Conservation (phyloP, 2,329 filamentous ascomycete genomes). For the Samsoniella hepiali region DNA sequence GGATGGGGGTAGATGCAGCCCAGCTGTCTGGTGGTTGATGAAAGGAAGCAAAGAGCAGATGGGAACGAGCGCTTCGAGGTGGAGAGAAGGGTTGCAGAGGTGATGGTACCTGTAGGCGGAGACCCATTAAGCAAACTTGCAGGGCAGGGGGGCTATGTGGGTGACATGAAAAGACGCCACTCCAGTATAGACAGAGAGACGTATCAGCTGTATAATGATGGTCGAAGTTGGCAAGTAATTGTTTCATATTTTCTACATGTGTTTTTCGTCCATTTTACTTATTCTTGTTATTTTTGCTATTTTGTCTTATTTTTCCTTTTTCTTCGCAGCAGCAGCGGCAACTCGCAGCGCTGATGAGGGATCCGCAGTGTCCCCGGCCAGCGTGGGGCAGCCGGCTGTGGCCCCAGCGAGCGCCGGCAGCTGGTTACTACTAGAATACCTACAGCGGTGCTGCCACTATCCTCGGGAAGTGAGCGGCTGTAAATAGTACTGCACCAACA, state of each 20-base stretch:
- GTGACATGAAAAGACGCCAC: too few species aligned
- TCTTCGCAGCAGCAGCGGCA: neutral
- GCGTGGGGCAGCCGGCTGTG: neutral
- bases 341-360: neutral
- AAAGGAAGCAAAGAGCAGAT: neutral
- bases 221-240: too few species aligned
- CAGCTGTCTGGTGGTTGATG: neutral
- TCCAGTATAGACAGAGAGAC: too few species aligned
- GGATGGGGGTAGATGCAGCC: neutral
- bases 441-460: too few species aligned
- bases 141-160: too few species aligned
- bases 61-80: neutral
- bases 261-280: too few species aligned
- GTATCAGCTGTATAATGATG: too few species aligned
- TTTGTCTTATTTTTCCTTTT: too few species aligned
- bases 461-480: too few species aligned
- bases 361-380: neutral
- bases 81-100: slow-evolving; percentile 5
- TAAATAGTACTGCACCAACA: too few species aligned
- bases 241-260: too few species aligned
- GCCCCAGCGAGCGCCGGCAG: neutral
- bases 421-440: neutral
- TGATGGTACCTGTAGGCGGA: neutral
- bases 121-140: neutral
- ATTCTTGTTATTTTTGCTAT: too few species aligned